phyloP scores from a whole-genome alignment of 1,284 basidiomycete genomes.

The Malassezia psittaci region DNA sequence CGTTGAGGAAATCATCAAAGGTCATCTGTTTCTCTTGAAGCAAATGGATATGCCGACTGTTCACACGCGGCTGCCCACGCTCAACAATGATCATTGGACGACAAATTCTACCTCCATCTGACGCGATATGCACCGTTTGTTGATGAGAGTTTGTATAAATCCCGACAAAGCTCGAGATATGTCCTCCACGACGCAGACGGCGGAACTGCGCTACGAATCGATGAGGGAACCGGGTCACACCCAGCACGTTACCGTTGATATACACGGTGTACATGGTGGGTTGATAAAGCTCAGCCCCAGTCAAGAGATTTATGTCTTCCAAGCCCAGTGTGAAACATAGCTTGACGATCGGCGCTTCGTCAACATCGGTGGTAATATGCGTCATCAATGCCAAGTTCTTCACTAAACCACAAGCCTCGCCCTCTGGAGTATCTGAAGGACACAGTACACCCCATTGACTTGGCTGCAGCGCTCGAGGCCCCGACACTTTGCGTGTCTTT shows the following conservation, averaged over 20 bases:
- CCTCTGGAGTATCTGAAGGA: conserved; percentile 97
- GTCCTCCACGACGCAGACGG: conserved; percentile 76
- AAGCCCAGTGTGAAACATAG: conserved; percentile 88
- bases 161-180: conserved; percentile 91
- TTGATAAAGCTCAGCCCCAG: conserved; percentile 91
- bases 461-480: conserved; percentile 90
- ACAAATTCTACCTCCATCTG: conserved; percentile 95
- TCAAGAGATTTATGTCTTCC: conserved; percentile 86
- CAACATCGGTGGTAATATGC: conserved; percentile 97
- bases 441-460: conserved; percentile 99
- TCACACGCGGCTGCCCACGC: conserved; percentile 66
- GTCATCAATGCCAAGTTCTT: conserved; percentile 99
- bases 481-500: conserved; percentile 97
- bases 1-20: conserved; percentile 88
- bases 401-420: conserved; percentile 95
- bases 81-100: conserved; percentile 97
- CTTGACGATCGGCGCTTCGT: conserved; percentile 83
- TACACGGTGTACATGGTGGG: conserved; percentile 84
- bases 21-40: conserved; percentile 68
- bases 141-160: conserved; percentile 96
- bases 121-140: conserved; percentile 86
- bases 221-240: conserved; percentile 73
- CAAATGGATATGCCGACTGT: conserved; percentile 65
- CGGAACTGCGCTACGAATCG: conserved; percentile 85
- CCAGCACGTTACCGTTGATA: conserved; percentile 91